Conservation (phyloP, 495 filamentous ascomycete species). For the Aspergillus sclerotioniger region DNA sequence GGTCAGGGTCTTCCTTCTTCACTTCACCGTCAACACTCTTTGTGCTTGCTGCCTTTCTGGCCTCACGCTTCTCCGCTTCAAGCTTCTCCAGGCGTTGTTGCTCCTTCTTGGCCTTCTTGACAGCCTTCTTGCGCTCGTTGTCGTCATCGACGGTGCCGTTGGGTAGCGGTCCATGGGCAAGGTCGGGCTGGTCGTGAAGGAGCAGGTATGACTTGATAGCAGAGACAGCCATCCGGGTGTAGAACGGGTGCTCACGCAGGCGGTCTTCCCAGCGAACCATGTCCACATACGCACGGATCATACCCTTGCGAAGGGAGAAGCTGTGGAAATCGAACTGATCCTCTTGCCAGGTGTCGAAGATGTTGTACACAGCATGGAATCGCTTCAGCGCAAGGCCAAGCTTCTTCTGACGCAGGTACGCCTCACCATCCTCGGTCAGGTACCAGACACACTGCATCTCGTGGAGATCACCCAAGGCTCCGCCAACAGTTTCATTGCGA, state of each 20-base stretch:
- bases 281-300: slow-evolving; percentile 90
- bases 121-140: slow-evolving; percentile 84
- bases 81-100: slow-evolving; percentile 79
- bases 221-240: slow-evolving; percentile 76
- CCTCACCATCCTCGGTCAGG: slow-evolving; percentile 89
- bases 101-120: slow-evolving; percentile 94
- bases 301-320: slow-evolving; percentile 92
- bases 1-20: slow-evolving; percentile 86
- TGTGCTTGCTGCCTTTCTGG: slow-evolving; percentile 49
- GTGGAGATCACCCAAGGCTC: slow-evolving; percentile 83
- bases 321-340: slow-evolving; percentile 99
- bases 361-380: slow-evolving; percentile 79
- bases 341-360: slow-evolving; percentile 96
- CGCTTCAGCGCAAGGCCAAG: slow-evolving; percentile 87
- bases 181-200: slow-evolving; percentile 72
- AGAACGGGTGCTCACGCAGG: slow-evolving; percentile 90
- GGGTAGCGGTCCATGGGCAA: slow-evolving; percentile 53
- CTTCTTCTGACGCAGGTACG: slow-evolving; percentile 80
- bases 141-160: slow-evolving; percentile 56
- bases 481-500: slow-evolving; percentile 81
- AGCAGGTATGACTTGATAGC: slow-evolving; percentile 78
- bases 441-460: slow-evolving; percentile 99
- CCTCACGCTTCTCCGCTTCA: slow-evolving; percentile 75
- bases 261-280: slow-evolving; percentile 96
- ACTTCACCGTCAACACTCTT: slow-evolving; percentile 52